Percentiles rank a stretch among this genome's conserved stretches.
phyloP scores from a whole-genome alignment of 148 eudicot genomes.

The Fallopia convolvulus region DNA sequence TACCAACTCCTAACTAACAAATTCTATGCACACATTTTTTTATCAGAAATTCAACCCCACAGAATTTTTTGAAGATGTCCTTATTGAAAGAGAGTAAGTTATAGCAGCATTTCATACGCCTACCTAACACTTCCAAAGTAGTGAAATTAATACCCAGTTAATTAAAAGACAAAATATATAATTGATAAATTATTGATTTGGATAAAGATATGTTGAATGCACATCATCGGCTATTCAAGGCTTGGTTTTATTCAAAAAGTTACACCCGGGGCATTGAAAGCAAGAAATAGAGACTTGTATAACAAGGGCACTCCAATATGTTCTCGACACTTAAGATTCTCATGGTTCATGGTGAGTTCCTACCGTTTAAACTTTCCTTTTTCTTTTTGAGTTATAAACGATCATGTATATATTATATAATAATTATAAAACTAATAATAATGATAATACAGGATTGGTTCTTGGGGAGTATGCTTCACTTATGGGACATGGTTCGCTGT shows the following conservation, averaged over 20 bases:
- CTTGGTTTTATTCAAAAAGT: constrained; percentile 13
- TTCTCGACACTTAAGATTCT: constrained; percentile 34
- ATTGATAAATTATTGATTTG: neutral
- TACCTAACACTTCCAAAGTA: neutral
- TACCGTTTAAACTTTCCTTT: too few relatives aligned
- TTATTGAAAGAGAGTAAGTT: constrained; percentile 42
- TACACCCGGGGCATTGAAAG: constrained; percentile 19
- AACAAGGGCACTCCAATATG: constrained; percentile 17
- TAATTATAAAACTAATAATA: too few relatives aligned
- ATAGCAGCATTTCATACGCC: neutral
- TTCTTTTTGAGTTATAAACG: too few relatives aligned
- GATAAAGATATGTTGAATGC: constrained; percentile 36
- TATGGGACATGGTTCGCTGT: constrained; percentile 63
- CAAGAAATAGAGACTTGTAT: constrained; percentile 18
- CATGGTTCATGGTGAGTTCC: constrained; percentile 50
- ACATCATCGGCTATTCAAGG: constrained; percentile 28
- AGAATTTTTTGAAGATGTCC: constrained; percentile 39
- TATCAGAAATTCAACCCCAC: constrained; percentile 47
- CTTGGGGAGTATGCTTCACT: constrained; percentile 57
- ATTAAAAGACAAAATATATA: too few relatives aligned
- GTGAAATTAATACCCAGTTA: too few relatives aligned
- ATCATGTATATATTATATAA: too few relatives aligned
- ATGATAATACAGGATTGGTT: constrained; percentile 33
- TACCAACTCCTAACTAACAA: too few relatives aligned
- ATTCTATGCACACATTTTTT: neutral